Evolutionary conservation across 2,329 filamentous ascomycete genomes (phyloP), one percentile per base, ranked within the genome.

Genomic region (Cadophora sp.): DNA sequence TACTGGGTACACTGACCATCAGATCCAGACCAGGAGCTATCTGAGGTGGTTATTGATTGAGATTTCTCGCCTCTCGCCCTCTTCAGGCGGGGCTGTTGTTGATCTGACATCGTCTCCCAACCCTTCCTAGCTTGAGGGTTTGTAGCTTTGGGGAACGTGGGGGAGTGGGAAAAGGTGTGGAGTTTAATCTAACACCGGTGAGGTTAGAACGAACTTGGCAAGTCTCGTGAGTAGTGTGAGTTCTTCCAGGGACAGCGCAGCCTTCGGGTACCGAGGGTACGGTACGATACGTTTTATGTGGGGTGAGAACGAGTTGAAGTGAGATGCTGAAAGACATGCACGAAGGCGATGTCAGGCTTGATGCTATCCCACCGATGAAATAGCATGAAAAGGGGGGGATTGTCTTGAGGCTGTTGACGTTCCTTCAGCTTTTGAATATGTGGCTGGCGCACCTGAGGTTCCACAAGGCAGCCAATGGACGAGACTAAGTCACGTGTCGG

Each of bases 401-500:
- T 27, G 26, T 1, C 6, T 16, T 55, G 16, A 55, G 6, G 27
- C 6, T 55, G 26, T 55, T 31, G 51, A 55, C n/a, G 40, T 43
- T 43, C 19, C 12, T 43, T 43, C 40, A 43, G 40, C 40, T 43
- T 43, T 16, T 16, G 40, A 43, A 16, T 43, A 16, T 16, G 7
- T 43, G 40, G 40, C 40, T 43, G 12, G 40, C 40, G 14, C 40
- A 16, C 40, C 2, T 43, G 2, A 55, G 51, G 26, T 31, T 55
- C 26, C 26, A 31, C 51, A 55, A 55, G 51, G 16, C 26, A 29
- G 51, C 22, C 50, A 53, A n/a, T n/a, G 1, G 51, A 22, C 4
- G 43, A 11, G n/a, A 6, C 51, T 55, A 55, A 55, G 27, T 55
- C 51, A 55, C 51, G 51, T 55, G 51, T 55, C 26, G 51, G 51